These are phyloP conservation scores for Jaapia argillacea DNA, from an alignment of 768 basidiomycete genomes.

Conservation along the genomic window DNA sequence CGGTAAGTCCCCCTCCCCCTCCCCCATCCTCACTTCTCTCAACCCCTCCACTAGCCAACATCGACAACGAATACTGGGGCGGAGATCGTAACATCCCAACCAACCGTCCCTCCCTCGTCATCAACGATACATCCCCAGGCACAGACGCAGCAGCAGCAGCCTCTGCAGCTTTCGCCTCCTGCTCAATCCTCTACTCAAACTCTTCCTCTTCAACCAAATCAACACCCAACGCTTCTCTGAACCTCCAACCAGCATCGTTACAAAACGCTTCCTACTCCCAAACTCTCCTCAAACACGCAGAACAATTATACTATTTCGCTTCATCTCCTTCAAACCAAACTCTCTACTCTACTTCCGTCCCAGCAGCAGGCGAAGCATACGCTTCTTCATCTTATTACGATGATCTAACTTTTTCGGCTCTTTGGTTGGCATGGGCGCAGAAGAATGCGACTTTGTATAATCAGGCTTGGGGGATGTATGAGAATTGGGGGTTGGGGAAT, in stretches of 20 bases:
- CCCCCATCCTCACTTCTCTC: conserved; percentile 2
- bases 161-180: conserved; percentile 82
- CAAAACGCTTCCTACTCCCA: conserved; percentile 64
- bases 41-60: conserved; percentile 26
- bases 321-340: conserved; percentile 49
- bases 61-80: conserved; percentile 84
- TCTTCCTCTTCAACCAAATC: conserved; percentile 41
- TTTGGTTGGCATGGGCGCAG: conserved; percentile 66
- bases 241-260: conserved; percentile 51
- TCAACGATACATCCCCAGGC: conserved; percentile 74
- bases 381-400: conserved; percentile 63
- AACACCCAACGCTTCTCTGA: conserved; percentile 41
- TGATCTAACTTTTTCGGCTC: conserved; percentile 65
- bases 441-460: conserved; percentile 48
- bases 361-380: conserved; percentile 54
- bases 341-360: conserved; percentile 63
- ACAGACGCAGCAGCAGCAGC: conserved; percentile 84
- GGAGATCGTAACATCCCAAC: conserved; percentile 70
- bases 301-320: conserved; percentile 68
- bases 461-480: conserved; percentile 55
- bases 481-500: conserved; percentile 37
- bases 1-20: conserved; percentile 25
- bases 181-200: conserved; percentile 70
- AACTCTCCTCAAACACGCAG: conserved; percentile 63
- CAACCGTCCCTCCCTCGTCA: conserved; percentile 66